Evolutionary conservation across 2,329 filamentous ascomycete species (phyloP).

Genomic region (Chaetomium olivaceum): DNA sequence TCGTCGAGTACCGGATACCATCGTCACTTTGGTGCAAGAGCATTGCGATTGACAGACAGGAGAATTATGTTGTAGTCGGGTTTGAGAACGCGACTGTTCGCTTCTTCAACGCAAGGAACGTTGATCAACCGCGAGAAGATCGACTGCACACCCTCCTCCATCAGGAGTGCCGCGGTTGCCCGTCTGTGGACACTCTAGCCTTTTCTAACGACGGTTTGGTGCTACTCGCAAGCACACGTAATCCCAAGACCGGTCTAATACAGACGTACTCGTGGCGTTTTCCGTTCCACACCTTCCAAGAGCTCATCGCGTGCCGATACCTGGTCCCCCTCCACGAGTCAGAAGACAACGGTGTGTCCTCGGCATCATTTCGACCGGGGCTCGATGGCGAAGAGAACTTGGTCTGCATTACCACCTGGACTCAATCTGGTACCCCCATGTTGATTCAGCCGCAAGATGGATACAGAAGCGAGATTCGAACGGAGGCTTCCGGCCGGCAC

Average conservation of each 20-base stretch:
- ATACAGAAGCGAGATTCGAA: constrained; percentile 40
- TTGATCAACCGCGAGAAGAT: constrained; percentile 42
- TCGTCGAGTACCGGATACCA: constrained; percentile 44
- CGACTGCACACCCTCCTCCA: constrained; percentile 40
- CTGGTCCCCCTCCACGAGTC: constrained; percentile 44
- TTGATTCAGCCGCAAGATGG: constrained; percentile 43
- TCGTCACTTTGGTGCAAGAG: constrained; percentile 43
- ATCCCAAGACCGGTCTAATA: constrained; percentile 39
- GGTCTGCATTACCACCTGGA: constrained; percentile 46
- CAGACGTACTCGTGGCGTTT: constrained; percentile 43
- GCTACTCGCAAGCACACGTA: constrained; percentile 43
- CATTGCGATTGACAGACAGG: constrained; percentile 43
- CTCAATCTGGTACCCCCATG: constrained; percentile 44
- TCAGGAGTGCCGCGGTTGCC: constrained; percentile 39
- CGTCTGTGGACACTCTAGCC: constrained; percentile 43
- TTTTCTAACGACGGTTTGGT: constrained; percentile 44
- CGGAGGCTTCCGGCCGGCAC: constrained; percentile 35
- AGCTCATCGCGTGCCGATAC: constrained; percentile 42
- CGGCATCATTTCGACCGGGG: constrained; percentile 41
- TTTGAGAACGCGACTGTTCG: constrained; percentile 44
- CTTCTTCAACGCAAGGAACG: constrained; percentile 42
- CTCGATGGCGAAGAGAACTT: constrained; percentile 39
- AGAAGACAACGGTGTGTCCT: constrained; percentile 44
- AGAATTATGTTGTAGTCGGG: constrained; percentile 44
- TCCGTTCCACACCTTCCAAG: constrained; percentile 41